A percentile compares a stretch with the other conserved stretches of the same genome.
These are phyloP conservation scores for Fusarium sp. DNA, from an alignment of 2,329 filamentous ascomycete species.

Conservation along the genomic window DNA sequence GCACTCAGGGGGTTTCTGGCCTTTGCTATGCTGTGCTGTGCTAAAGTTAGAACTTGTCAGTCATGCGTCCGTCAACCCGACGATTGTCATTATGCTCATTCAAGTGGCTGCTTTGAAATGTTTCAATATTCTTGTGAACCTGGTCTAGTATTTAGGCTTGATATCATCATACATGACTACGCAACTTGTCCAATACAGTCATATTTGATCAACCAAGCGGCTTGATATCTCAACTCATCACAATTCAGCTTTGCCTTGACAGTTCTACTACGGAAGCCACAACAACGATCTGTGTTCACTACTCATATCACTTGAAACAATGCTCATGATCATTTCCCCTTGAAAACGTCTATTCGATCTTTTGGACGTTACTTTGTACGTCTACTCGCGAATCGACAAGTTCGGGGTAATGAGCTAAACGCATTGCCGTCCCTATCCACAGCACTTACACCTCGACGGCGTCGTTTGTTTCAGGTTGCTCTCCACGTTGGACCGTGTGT, in stretches of 20 bases:
- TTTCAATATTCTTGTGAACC: background rate
- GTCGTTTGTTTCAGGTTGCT: conserved; percentile 46
- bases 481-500: conserved; percentile 43
- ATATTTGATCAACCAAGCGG: conserved; percentile 3
- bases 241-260: background rate
- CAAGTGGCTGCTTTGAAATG: background rate
- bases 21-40: background rate
- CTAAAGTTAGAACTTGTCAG: conserved; percentile 7
- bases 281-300: too few species aligned
- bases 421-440: conserved; percentile 24
- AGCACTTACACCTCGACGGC: conserved; percentile 30
- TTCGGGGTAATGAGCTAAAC: conserved; percentile 7
- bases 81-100: background rate
- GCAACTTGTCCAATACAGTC: conserved; percentile 1
- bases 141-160: background rate
- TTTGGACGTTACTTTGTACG: background rate
- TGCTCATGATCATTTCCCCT: too few species aligned
- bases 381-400: conserved; percentile 8
- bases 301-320: too few species aligned
- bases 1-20: background rate
- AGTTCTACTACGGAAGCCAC: too few species aligned
- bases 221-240: background rate
- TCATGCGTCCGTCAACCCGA: background rate
- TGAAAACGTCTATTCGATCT: background rate
- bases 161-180: conserved; percentile 6